Percentiles rank a stretch among this genome's conserved stretches.
These are phyloP conservation scores for Clarireedia homoeocarpa DNA, from an alignment of 2,329 filamentous ascomycete genomes.

Conservation along the genomic window DNA sequence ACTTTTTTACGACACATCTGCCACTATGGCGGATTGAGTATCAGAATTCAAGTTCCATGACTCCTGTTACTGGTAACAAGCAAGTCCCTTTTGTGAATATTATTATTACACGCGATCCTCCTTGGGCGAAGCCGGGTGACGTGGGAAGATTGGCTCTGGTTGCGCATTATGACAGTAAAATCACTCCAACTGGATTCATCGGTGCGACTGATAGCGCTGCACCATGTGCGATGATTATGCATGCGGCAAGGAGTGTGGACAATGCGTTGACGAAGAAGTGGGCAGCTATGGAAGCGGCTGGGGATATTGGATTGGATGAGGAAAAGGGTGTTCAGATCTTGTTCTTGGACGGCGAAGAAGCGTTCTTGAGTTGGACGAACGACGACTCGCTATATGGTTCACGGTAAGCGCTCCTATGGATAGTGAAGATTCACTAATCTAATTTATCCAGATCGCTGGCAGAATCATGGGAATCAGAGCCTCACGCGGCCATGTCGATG, in stretches of 20 bases:
- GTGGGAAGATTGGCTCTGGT: slow-evolving; percentile 77
- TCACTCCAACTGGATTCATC: slow-evolving; percentile 75
- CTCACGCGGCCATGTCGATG: slow-evolving; percentile 63
- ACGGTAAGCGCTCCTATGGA: slow-evolving; percentile 43
- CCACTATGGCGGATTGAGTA: slow-evolving; percentile 73
- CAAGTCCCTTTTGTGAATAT: slow-evolving; percentile 81
- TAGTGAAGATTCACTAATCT: slow-evolving; percentile 1
- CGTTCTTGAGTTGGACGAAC: slow-evolving; percentile 72
- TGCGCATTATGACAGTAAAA: slow-evolving; percentile 88
- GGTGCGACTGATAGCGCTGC: slow-evolving; percentile 91
- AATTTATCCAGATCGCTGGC: slow-evolving; percentile 56
- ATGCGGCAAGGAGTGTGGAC: slow-evolving; percentile 75
- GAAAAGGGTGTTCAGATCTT: slow-evolving; percentile 82
- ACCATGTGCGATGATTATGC: slow-evolving; percentile 89
- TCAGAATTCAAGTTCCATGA: slow-evolving; percentile 85
- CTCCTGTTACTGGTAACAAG: slow-evolving; percentile 62
- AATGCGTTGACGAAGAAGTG: slow-evolving; percentile 74
- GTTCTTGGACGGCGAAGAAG: slow-evolving; percentile 89
- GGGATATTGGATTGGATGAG: slow-evolving; percentile 55
- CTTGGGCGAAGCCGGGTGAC: slow-evolving; percentile 67
- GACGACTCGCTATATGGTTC: slow-evolving; percentile 85
- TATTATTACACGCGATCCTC: slow-evolving; percentile 80
- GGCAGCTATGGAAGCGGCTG: slow-evolving; percentile 59
- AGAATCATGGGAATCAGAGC: slow-evolving; percentile 65
- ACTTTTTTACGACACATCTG: slow-evolving; percentile 69